Evolutionary conservation across 2,329 filamentous ascomycete species (phyloP).

Genomic region (Aschersonia sp.): DNA sequence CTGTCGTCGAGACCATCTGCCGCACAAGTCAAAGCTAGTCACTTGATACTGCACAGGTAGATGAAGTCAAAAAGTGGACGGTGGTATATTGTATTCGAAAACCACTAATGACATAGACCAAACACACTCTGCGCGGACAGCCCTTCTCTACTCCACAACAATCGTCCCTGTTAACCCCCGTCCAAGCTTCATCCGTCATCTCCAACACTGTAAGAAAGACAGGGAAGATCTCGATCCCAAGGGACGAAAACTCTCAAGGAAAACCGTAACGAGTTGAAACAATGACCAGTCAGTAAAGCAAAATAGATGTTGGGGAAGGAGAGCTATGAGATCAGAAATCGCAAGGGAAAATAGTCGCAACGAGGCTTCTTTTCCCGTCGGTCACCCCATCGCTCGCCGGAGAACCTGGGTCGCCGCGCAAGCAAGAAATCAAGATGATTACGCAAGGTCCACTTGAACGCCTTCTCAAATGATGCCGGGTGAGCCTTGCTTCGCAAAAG

Average conservation of each 20-base stretch:
- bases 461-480: slow-evolving; percentile 24
- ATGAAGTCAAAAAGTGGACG: neutral
- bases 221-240: no score
- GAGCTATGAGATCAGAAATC: slow-evolving; percentile 6
- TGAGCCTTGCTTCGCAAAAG: slow-evolving; percentile 19
- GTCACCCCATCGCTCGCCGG: slow-evolving; percentile 12
- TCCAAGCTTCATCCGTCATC: no score
- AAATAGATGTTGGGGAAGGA: neutral
- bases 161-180: no score
- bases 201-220: no score
- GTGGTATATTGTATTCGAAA: slow-evolving; percentile 4
- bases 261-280: neutral
- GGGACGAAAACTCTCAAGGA: no score
- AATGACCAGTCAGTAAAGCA: neutral
- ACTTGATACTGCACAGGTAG: neutral
- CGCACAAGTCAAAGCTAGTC: neutral
- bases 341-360: slow-evolving; percentile 5
- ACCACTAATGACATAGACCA: slow-evolving; percentile 3
- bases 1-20: no score
- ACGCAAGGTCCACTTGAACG: slow-evolving; percentile 19
- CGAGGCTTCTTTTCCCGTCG: slow-evolving; percentile 13
- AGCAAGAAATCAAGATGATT: slow-evolving; percentile 18
- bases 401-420: slow-evolving; percentile 21
- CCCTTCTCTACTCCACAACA: no score
- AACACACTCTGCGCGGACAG: neutral